Base-by-base conservation (phyloP, 495 filamentous ascomycete genomes). In the Penicillium atrosanguineum region DNA sequence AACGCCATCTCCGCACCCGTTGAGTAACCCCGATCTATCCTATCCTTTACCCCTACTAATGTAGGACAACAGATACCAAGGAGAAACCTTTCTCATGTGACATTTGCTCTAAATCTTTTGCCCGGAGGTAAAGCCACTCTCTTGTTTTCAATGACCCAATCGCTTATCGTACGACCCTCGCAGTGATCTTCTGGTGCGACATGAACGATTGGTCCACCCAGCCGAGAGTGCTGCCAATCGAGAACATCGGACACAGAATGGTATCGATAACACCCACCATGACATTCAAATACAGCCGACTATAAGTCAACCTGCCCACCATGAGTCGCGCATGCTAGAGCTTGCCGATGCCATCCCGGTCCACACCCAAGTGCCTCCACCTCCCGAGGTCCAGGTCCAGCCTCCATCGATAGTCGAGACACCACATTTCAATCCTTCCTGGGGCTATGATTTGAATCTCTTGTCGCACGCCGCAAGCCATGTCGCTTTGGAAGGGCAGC, bases 191-290 rank as follows among this genome's bases (percentile, higher is more conserved):
- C 77, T 88, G 63, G 83, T 86, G 63, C 83, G 85, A 62, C 85
- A 88, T 76, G 82, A 87, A 69, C 86, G 85, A 71, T 78, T 87
- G 70, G 84, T 87, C 59, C 85, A 88, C 69, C 80, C 84, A 59
- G 81, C 82, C 61, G 83, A 87, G 57, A 65, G 61, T 45, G 73
- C 75, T 38, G 67, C 69, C 44, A 66, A 69, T 69, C 73, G 73
- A 54, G 73, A 75, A 53, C 66, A 76, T 51, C 75, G 73, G 21
- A 63, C 59, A 12, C 66, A 72, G 12, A 61, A 66, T 39, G 55
- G 57, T 7, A 48, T 38, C 25, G 58, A 65, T 20, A 55, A 50
- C 45, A 61, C 46, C 41, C 53, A 62, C 39, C 67, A 72, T 53
- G 73, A 74, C 43, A 59, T 70, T 49, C 59, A 71, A 56, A 69